phyloP scores from a whole-genome alignment of 805 yeast genomes.

The Pichia membranifaciens region DNA sequence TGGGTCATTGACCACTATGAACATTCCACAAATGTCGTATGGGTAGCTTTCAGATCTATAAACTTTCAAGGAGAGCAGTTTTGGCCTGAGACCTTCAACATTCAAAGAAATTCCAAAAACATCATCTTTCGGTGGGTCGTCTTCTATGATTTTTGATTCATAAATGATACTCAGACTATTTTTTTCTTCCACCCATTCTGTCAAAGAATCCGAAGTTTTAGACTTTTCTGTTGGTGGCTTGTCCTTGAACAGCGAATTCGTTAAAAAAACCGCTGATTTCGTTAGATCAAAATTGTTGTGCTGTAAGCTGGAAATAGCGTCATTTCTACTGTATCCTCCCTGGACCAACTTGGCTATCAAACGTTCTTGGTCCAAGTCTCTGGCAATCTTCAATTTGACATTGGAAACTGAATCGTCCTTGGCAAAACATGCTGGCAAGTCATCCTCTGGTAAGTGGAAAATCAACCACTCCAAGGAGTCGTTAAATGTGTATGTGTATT shows the following conservation, averaged over 20 bases:
- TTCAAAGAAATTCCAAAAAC: constrained; percentile 32
- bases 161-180: constrained; percentile 62
- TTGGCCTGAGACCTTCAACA: constrained; percentile 26
- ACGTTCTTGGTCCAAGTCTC: constrained; percentile 50
- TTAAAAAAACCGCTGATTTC: constrained; percentile 44
- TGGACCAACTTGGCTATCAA: constrained; percentile 50
- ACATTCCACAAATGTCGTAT: constrained; percentile 60
- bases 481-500: constrained; percentile 45
- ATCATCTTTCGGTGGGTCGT: constrained; percentile 34
- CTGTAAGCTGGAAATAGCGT: constrained; percentile 46
- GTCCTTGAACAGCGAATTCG: constrained; percentile 31
- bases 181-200: constrained; percentile 69
- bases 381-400: constrained; percentile 49
- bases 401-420: constrained; percentile 53
- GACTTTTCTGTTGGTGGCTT: constrained; percentile 10
- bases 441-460: constrained; percentile 92
- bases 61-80: constrained; percentile 31
- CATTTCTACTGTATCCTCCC: constrained; percentile 67
- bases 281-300: constrained; percentile 40
- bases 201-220: constrained; percentile 17
- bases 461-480: constrained; percentile 70
- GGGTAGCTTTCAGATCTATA: constrained; percentile 58
- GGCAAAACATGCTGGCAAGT: constrained; percentile 63
- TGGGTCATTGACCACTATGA: constrained; percentile 37
- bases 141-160: constrained; percentile 16